Conservation (phyloP, 148 eudicot species). For the Polygonum maritimum region DNA sequence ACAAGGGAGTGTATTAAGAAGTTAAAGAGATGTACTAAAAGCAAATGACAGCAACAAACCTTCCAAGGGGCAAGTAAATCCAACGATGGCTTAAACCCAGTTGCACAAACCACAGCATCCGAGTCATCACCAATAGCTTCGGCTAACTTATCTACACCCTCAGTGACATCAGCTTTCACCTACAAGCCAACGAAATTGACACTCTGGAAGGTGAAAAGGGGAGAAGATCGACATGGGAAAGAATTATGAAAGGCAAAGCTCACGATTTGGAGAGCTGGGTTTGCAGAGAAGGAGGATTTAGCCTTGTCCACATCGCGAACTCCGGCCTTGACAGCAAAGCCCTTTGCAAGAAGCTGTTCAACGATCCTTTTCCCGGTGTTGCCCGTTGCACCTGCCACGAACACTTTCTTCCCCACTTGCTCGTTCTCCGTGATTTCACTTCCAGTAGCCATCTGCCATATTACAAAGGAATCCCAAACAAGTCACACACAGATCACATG, state of each 20-base stretch:
- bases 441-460: neutral
- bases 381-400: slow-evolving; percentile 97
- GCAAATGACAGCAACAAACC: slow-evolving; percentile 43
- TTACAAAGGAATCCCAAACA: no score
- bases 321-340: slow-evolving; percentile 90
- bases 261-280: slow-evolving; percentile 71
- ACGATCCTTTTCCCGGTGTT: slow-evolving; percentile 88
- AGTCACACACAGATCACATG: neutral
- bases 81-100: slow-evolving; percentile 76
- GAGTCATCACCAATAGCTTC: slow-evolving; percentile 76
- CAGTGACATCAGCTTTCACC: slow-evolving; percentile 94
- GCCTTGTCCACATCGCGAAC: slow-evolving; percentile 79
- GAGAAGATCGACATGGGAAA: neutral
- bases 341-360: slow-evolving; percentile 75
- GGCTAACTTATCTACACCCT: slow-evolving; percentile 66
- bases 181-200: slow-evolving; percentile 18
- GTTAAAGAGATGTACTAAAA: neutral
- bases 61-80: slow-evolving; percentile 86
- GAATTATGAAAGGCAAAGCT: slow-evolving; percentile 19
- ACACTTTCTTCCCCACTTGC: slow-evolving; percentile 41
- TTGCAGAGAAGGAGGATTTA: slow-evolving; percentile 36
- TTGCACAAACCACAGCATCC: slow-evolving; percentile 88
- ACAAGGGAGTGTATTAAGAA: neutral
- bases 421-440: slow-evolving; percentile 45
- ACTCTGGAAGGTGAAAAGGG: neutral